Evolutionary conservation across 208 protist species (phyloP), one percentile per base, ranked within the genome.

Genomic region (Wallacemonas sp.): DNA sequence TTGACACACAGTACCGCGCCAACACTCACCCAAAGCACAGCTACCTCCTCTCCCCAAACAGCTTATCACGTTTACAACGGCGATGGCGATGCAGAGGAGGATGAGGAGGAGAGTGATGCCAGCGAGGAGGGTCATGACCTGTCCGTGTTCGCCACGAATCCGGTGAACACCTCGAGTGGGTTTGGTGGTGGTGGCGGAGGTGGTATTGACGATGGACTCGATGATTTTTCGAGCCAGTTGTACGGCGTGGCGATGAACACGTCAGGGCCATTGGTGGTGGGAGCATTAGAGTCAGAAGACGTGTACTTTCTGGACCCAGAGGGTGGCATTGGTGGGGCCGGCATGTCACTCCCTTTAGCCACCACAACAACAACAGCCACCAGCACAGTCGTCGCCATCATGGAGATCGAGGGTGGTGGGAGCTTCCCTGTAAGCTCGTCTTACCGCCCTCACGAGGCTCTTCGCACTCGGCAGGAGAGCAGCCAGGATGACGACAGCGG

Each of bases 151-250:
- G n/a, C n/a, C n/a, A n/a, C n/a, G 36, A 41, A 41, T 17, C 36
- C 36, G 36, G 14, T 41, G 36, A 41, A 41, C 9, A 56, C 22
- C 15, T 30, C 36, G 49, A 8, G 36, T 56, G 49, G 49, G 31
- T 15, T 30, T 30, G 19, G 26, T 36, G 14, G 21, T 47, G 42
- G 56, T 41, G 56, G 56, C 26, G 51, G 62, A 17, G 64, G 47
- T 14, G 64, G 64, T 26, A 69, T 69, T 28, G 64, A 69, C 30
- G 64, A 69, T 26, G 64, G 51, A 17, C n/a, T 69, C 11, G 53
- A 51, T 17, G 64, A 51, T 1, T 54, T 42, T 31, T 26, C 14
- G 4, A 27, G 8, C n/a, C n/a, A 33, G 8, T 14, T 14, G 17
- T 58, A 58, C 51, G 24, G 4, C 11, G 22, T 17, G 31, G 31